Percentiles rank a stretch among this genome's conserved stretches.
phyloP scores from a whole-genome alignment of 1,139 yeast genomes.

The Hyphopichia pseudoburtonii region DNA sequence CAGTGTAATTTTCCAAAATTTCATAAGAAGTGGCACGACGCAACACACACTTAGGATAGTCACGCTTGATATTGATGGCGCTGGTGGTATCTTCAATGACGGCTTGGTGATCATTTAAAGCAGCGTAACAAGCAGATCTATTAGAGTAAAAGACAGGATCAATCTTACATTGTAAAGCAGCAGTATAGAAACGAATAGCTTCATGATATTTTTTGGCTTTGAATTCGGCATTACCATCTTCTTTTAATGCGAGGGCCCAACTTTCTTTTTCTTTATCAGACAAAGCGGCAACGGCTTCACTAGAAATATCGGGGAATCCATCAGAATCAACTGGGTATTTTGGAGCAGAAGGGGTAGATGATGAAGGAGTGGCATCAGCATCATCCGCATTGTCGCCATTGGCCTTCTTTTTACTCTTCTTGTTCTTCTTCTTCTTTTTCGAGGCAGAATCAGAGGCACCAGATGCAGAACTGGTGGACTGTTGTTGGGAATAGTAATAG shows the following conservation, averaged over 20 bases:
- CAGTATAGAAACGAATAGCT: constrained; percentile 76
- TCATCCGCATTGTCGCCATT: constrained; percentile 13
- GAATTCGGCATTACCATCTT: constrained; percentile 83
- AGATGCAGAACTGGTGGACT: constrained; percentile 12
- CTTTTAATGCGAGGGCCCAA: constrained; percentile 78
- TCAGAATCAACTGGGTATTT: constrained; percentile 49
- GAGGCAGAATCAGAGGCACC: constrained; percentile 13
- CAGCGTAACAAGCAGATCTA: constrained; percentile 93
- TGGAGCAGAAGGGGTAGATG: constrained; percentile 14
- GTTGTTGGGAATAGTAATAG: constrained; percentile 46
- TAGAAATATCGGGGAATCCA: constrained; percentile 58
- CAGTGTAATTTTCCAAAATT: constrained; percentile 70
- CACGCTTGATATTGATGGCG: constrained; percentile 84
- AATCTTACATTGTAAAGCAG: constrained; percentile 69
- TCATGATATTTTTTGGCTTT: constrained; percentile 65
- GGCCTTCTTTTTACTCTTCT: constrained; percentile 27
- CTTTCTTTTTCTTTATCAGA: constrained; percentile 58
- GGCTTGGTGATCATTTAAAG: constrained; percentile 73
- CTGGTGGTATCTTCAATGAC: constrained; percentile 85
- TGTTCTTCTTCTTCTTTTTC: constrained; percentile 38
- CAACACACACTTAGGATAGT: constrained; percentile 83
- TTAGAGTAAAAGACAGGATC: constrained; percentile 93
- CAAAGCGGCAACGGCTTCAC: constrained; percentile 47
- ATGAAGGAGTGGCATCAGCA: constrained; percentile 6
- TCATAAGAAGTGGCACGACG: constrained; percentile 86